Conservation (phyloP, 2,329 filamentous ascomycete genomes). For the Penicillium vulpinum region DNA sequence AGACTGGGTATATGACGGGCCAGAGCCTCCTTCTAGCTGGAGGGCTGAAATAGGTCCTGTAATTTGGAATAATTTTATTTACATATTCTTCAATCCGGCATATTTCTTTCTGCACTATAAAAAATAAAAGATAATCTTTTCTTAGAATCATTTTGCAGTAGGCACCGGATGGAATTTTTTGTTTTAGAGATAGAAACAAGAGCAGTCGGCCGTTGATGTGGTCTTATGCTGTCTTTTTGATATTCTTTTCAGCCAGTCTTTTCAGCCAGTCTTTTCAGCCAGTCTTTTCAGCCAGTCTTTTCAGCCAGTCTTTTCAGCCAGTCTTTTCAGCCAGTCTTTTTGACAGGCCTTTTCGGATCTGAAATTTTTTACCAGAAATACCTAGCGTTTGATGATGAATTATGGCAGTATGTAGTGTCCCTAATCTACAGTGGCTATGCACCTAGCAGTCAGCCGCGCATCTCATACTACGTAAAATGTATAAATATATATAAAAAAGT, state of each 20-base stretch:
- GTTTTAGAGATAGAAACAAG: no score
- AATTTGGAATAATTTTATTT: not conserved
- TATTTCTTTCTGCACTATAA: not conserved
- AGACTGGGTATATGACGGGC: slow-evolving; percentile 61
- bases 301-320: no score
- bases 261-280: no score
- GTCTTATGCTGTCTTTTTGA: no score
- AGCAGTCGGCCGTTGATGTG: no score
- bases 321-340: no score
- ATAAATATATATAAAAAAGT: not conserved
- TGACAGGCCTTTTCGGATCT: no score
- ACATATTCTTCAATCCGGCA: no score
- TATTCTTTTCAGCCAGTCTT: no score
- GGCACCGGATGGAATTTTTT: not conserved
- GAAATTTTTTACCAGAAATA: no score
- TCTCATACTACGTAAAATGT: not conserved
- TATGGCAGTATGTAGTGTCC: not conserved
- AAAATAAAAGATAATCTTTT: not conserved
- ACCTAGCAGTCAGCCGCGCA: not conserved
- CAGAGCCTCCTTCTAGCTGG: slow-evolving; percentile 57
- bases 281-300: no score
- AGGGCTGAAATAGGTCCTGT: slow-evolving; percentile 47
- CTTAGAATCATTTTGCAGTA: not conserved
- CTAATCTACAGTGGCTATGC: not conserved
- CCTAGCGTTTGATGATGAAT: no score